Conservation (phyloP, 2,329 filamentous ascomycete species). For the Xylaria sp. region DNA sequence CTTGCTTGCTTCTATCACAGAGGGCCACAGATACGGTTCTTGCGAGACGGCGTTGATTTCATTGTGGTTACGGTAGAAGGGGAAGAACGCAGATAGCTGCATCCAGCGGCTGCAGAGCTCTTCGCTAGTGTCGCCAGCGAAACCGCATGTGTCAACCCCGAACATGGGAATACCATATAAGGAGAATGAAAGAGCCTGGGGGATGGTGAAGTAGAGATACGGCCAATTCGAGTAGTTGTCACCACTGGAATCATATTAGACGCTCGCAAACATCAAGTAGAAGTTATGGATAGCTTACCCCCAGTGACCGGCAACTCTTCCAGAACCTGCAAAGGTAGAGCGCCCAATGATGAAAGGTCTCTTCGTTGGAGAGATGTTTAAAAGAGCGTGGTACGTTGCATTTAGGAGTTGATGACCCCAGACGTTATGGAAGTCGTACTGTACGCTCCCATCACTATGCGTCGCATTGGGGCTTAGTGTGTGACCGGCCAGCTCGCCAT, state of each 20-base stretch:
- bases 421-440: conserved; percentile 88
- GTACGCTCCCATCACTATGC: conserved; percentile 75
- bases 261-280: not conserved
- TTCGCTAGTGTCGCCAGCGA: conserved; percentile 72
- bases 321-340: conserved; percentile 81
- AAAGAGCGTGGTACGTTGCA: conserved; percentile 78
- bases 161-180: conserved; percentile 84
- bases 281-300: conserved; percentile 52
- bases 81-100: conserved; percentile 79
- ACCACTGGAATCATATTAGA: conserved; percentile 57
- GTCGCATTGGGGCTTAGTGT: conserved; percentile 82
- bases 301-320: conserved; percentile 84
- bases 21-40: conserved; percentile 77
- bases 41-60: conserved; percentile 69
- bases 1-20: conserved; percentile 72
- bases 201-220: conserved; percentile 81
- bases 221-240: conserved; percentile 78
- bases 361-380: conserved; percentile 71
- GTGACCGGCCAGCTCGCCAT: conserved; percentile 77
- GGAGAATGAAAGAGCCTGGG: conserved; percentile 79
- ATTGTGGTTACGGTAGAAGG: conserved; percentile 84
- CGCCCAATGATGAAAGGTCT: conserved; percentile 87
- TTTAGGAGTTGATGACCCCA: conserved; percentile 80
- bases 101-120: conserved; percentile 81
- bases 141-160: conserved; percentile 76